Evolutionary conservation across 2,329 filamentous ascomycete species (phyloP).

Genomic region (Rutstroemia sp.): DNA sequence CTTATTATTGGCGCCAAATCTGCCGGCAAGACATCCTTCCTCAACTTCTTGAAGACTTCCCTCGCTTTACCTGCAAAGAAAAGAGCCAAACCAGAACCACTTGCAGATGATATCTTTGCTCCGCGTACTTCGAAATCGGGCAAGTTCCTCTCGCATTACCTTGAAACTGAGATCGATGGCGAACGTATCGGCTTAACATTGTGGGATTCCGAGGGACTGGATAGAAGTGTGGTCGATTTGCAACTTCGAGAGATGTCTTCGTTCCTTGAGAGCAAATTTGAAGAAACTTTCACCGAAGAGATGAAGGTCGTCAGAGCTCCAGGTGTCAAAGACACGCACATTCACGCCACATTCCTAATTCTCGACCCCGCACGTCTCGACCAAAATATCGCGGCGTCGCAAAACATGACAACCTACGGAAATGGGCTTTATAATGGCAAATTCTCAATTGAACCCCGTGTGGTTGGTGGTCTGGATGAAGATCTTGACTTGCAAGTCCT

Average conservation of each 20-base stretch:
- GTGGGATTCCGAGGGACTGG: conserved; percentile 93
- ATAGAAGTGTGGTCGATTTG: conserved; percentile 91
- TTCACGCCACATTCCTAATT: conserved; percentile 89
- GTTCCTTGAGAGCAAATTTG: conserved; percentile 96
- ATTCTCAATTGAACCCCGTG: conserved; percentile 34
- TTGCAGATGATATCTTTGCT: conserved; percentile 47
- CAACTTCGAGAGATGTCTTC: conserved; percentile 85
- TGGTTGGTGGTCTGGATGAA: conserved; percentile 70
- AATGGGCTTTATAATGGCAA: conserved; percentile 47
- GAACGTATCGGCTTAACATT: conserved; percentile 88
- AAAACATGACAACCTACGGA: conserved; percentile 36
- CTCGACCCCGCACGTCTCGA: conserved; percentile 84
- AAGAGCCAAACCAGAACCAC: conserved; percentile 37
- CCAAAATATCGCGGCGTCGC: conserved; percentile 65
- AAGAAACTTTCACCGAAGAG: conserved; percentile 95
- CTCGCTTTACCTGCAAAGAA: conserved; percentile 79
- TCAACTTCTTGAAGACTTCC: conserved; percentile 87
- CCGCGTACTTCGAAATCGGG: conserved; percentile 33
- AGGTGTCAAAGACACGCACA: conserved; percentile 90
- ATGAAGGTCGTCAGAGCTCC: conserved; percentile 95
- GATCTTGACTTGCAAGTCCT: conserved; percentile 87
- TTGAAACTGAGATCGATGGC: conserved; percentile 90
- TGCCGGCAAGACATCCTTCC: conserved; percentile 92
- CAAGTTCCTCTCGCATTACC: conserved; percentile 79
- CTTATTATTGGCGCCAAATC: conserved; percentile 82